phyloP scores from a whole-genome alignment of 164 flowering plant genomes.

The Magnolia kwangsiensis region DNA sequence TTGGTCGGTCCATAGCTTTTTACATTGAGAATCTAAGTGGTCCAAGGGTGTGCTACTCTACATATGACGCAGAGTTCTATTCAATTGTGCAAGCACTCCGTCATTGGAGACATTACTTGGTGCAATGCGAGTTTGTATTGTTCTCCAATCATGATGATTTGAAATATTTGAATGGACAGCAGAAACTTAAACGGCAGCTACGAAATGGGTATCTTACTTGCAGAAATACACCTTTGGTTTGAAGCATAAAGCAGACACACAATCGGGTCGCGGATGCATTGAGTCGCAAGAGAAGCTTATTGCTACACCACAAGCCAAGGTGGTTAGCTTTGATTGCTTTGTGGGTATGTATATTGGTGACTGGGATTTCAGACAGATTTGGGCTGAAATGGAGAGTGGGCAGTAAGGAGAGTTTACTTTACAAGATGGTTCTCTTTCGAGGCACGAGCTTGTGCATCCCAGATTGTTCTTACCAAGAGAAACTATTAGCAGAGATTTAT shows the following conservation, averaged over 20 bases:
- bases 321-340: background rate
- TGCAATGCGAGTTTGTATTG: background rate
- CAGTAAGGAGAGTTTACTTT: no score
- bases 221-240: no score
- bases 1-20: background rate
- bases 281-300: background rate
- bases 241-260: no score
- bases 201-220: background rate
- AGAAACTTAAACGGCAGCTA: background rate
- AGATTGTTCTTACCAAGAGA: no score
- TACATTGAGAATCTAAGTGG: background rate
- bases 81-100: background rate
- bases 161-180: background rate
- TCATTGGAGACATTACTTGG: conserved; percentile 2
- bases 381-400: no score
- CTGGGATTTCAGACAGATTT: no score
- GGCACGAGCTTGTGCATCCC: no score
- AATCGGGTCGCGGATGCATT: no score
- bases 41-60: background rate
- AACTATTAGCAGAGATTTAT: no score
- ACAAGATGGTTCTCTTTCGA: no score
- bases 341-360: background rate
- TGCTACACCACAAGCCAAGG: background rate
- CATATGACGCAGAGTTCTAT: background rate
- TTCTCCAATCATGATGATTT: background rate